These are phyloP conservation scores for Calycina marina DNA, from an alignment of 2,329 filamentous ascomycete genomes.

Conservation along the genomic window DNA sequence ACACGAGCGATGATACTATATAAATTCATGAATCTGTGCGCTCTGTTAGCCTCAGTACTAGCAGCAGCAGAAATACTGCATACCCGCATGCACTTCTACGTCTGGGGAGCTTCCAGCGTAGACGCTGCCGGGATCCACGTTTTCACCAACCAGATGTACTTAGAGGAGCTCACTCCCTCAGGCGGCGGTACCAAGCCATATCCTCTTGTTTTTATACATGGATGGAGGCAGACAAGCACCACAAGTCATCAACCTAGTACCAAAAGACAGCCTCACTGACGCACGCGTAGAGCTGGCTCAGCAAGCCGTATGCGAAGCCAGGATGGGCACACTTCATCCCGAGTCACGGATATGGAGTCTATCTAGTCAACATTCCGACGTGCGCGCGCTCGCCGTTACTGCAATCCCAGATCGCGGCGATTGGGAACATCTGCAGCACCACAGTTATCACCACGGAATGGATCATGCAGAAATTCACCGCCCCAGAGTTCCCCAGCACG, in stretches of 20 bases:
- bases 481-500: constrained; percentile 8
- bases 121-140: constrained; percentile 4
- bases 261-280: not conserved
- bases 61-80: not conserved
- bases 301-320: constrained; percentile 30
- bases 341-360: constrained; percentile 29
- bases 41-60: not conserved
- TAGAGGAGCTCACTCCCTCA: constrained; percentile 31
- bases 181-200: constrained; percentile 5
- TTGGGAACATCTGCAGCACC: not conserved
- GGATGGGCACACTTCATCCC: constrained; percentile 35
- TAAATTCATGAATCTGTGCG: too few species aligned
- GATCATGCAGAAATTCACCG: constrained; percentile 19
- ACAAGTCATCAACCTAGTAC: constrained; percentile 7
- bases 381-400: not conserved
- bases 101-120: constrained; percentile 16
- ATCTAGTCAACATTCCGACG: constrained; percentile 23
- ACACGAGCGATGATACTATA: too few species aligned
- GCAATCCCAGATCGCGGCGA: not conserved
- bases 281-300: constrained; percentile 26
- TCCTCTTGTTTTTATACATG: constrained; percentile 18
- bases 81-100: constrained; percentile 12
- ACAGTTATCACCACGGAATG: constrained; percentile 7
- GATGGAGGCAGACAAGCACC: constrained; percentile 14
- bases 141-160: constrained; percentile 33